Evolutionary conservation across 495 filamentous ascomycete species (phyloP), one percentile per base, ranked within the genome.

Genomic region (Parathielavia appendiculata): DNA sequence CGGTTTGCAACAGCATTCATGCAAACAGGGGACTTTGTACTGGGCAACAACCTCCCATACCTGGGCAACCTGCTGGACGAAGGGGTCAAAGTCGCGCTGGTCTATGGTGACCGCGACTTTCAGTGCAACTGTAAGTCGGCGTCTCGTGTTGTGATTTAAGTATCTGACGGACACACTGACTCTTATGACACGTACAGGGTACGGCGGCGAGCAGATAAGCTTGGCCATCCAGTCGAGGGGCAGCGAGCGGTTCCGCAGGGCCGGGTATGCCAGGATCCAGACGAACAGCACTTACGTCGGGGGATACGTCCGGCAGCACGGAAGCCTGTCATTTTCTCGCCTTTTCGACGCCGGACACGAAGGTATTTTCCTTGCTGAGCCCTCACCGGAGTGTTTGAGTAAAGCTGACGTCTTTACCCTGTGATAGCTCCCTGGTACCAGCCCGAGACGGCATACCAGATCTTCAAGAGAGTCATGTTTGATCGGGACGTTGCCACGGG

Each of bases 371-470:
- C 51, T 16, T 36, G 16, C 20, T 12, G 23, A 16, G 4, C 11
- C 12, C 5, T 1, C 16, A 4, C 12, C 9, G 12, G 5, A 23
- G n/a, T 32, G 23, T 34, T 10, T n/a, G 13, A 26, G 26, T 38
- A 38, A 36, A 16, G 48, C 48, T 51, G 3, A 35, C 48, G 4
- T 13, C 11, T 14, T 6, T 9, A 16, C 12, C 14, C n/a, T n/a
- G n/a, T n/a, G n/a, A 17, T 79, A 59, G 82, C 85, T 0, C 84
- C 86, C 1, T 81, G 80, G 51, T 87, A 87, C 56, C 83, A 86
- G 61, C 85, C 86, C 1, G 67, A 69, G 46, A 62, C 64, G 2
- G 44, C 53, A 5, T 60, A 60, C 26, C 39, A 48, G 26, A 64
- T 67, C 26, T 65, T 65, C 53, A 36, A 56, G 12, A 73, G 85